Evolutionary conservation across 768 basidiomycete genomes (phyloP).

Genomic region (Rhizopogon roseolus): DNA sequence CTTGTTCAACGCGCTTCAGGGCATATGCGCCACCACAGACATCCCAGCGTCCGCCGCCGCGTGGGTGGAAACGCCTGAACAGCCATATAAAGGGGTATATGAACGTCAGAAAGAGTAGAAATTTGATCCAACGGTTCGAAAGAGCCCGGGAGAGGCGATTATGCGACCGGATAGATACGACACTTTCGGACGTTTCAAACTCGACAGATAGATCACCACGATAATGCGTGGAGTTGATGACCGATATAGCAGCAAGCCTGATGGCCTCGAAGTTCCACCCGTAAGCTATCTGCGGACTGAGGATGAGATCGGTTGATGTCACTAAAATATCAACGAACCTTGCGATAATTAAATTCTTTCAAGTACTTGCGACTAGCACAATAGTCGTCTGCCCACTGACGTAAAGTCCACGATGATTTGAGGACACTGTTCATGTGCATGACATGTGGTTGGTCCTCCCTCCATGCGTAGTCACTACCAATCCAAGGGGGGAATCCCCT

Average conservation of each 20-base stretch:
- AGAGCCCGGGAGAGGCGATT: conserved; percentile 63
- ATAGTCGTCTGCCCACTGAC: conserved; percentile 83
- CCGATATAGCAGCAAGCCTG: conserved; percentile 29
- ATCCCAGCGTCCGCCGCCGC: conserved; percentile 71
- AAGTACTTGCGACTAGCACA: conserved; percentile 64
- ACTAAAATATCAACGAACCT: conserved; percentile 34
- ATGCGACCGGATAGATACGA: conserved; percentile 63
- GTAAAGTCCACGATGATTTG: conserved; percentile 55
- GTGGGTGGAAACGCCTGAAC: conserved; percentile 60
- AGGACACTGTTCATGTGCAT: conserved; percentile 25
- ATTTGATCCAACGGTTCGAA: conserved; percentile 66
- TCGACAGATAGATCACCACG: conserved; percentile 36
- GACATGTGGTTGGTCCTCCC: conserved; percentile 22
- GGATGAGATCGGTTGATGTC: conserved; percentile 6
- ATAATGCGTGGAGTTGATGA: conserved; percentile 36
- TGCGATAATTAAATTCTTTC: conserved; percentile 76
- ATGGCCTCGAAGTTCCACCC: conserved; percentile 52
- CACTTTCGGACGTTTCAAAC: conserved; percentile 41
- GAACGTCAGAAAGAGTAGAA: conserved; percentile 61
- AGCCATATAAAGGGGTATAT: conserved; percentile 83
- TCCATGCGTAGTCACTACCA: conserved; percentile 27
- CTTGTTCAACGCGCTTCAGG: conserved; percentile 42
- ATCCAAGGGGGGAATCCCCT: conserved; percentile 53
- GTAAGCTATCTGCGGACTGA: conserved; percentile 44
- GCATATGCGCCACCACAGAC: conserved; percentile 75